Percentiles rank a stretch among this genome's conserved stretches.
Evolutionary conservation across 345 rosid genomes (phyloP).

Genomic region (Chamaenerion angustifolium): DNA sequence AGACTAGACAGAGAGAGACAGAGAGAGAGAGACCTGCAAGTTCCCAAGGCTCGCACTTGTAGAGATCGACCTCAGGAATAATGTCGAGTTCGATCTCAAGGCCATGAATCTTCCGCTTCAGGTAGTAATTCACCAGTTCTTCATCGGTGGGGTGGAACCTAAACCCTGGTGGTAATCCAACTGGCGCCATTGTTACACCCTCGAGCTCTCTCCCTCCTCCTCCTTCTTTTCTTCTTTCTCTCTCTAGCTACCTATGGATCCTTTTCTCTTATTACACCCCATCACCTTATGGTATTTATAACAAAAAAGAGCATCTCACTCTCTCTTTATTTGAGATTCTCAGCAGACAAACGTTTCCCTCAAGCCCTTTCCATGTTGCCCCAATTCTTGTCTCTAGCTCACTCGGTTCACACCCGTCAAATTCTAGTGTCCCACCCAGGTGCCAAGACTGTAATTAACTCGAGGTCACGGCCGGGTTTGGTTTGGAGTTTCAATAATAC

Average conservation of each 20-base stretch:
- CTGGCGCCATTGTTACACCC: slow-evolving; percentile 18
- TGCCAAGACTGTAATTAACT: no score
- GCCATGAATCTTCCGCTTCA: slow-evolving; percentile 68
- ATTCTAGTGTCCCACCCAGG: no score
- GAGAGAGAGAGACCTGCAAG: slow-evolving; percentile 33
- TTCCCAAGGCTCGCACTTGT: slow-evolving; percentile 99
- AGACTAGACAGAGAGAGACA: no score
- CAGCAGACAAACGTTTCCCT: slow-evolving; percentile 26
- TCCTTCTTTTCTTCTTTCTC: slow-evolving; percentile 2
- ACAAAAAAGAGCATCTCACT: slow-evolving; percentile 8
- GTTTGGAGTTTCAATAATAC: no score
- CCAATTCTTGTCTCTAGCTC: no score
- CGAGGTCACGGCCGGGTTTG: no score
- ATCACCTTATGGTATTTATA: slow-evolving; percentile 6
- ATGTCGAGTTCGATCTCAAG: slow-evolving; percentile 87
- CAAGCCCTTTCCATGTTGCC: slow-evolving; percentile 21
- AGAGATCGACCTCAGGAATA: slow-evolving; percentile 94
- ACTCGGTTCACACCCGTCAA: no score
- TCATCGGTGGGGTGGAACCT: slow-evolving; percentile 95
- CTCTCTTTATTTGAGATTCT: slow-evolving; percentile 18
- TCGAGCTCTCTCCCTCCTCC: neutral
- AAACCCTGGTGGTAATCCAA: slow-evolving; percentile 88
- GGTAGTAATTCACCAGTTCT: slow-evolving; percentile 88
- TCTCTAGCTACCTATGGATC: no score
- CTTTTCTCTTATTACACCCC: slow-evolving; percentile 5